Conservation (phyloP, 345 rosid genomes). For the Pelargonium nanum region DNA sequence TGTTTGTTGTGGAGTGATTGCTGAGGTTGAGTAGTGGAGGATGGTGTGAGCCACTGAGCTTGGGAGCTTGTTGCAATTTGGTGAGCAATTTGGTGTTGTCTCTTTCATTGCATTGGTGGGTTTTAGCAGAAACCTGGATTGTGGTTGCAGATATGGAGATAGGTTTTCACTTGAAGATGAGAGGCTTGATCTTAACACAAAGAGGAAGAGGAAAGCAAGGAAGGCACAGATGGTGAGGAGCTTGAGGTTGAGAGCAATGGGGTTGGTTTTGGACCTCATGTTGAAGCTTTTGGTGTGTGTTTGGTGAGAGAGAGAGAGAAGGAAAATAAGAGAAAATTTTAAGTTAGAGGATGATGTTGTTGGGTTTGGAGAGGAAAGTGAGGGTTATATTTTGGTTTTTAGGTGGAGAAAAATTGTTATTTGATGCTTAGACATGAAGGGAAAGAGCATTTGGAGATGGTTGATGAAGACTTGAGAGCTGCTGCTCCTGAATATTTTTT, state of each 20-base stretch:
- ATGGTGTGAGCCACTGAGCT: constrained; percentile 52
- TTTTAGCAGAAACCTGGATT: constrained; percentile 8
- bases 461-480: constrained; percentile 44
- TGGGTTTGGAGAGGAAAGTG: constrained; percentile 47
- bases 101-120: not conserved
- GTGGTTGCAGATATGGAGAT: constrained; percentile 22
- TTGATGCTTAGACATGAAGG: constrained; percentile 50
- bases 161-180: constrained; percentile 17
- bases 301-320: not conserved
- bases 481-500: not conserved
- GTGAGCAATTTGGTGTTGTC: constrained; percentile 19
- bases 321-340: not conserved
- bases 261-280: constrained; percentile 60
- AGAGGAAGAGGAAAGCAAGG: constrained; percentile 45
- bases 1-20: constrained; percentile 83
- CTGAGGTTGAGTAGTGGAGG: constrained; percentile 71
- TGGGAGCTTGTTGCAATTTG: constrained; percentile 46
- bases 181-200: constrained; percentile 49
- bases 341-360: not conserved
- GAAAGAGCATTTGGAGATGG: constrained; percentile 17
- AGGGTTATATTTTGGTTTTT: constrained; percentile 5
- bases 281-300: not conserved
- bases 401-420: constrained; percentile 1
- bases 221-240: constrained; percentile 51
- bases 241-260: constrained; percentile 36